These are phyloP conservation scores for Alnus glutinosa DNA, from an alignment of 306 rosid genomes.

Conservation along the genomic window DNA sequence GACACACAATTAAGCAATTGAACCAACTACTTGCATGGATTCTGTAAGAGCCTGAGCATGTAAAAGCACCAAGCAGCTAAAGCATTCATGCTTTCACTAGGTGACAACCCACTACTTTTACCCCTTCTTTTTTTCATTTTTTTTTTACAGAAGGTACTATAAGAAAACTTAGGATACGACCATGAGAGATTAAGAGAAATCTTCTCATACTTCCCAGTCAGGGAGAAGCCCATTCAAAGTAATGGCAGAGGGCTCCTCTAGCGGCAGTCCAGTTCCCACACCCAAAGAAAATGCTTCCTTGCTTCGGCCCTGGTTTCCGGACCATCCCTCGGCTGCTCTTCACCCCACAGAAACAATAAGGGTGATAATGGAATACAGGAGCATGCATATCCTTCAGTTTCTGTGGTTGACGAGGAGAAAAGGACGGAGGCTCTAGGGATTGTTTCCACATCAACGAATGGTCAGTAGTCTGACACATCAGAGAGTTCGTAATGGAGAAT, in stretches of 20 bases:
- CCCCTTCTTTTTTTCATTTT: conserved; percentile 21
- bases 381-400: conserved; percentile 54
- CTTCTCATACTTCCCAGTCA: conserved; percentile 36
- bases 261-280: conserved; percentile 84
- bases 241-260: conserved; percentile 82
- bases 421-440: conserved; percentile 43
- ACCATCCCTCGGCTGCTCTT: conserved; percentile 69
- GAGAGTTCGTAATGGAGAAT: conserved; percentile 69
- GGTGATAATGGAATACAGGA: conserved; percentile 50
- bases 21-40: conserved; percentile 55
- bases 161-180: conserved; percentile 38
- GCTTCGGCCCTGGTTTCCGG: conserved; percentile 84
- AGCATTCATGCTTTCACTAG: conserved; percentile 47
- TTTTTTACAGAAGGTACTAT: conserved; percentile 38
- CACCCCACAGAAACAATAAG: conserved; percentile 81
- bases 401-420: conserved; percentile 46
- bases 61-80: conserved; percentile 49
- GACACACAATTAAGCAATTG: conserved; percentile 32
- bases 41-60: conserved; percentile 43
- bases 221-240: conserved; percentile 82
- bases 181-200: conserved; percentile 31
- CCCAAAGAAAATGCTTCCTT: conserved; percentile 78
- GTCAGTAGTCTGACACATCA: conserved; percentile 67
- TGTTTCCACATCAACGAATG: conserved; percentile 56
- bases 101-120: conserved; percentile 53